Percentiles rank a stretch among this genome's conserved stretches.
phyloP scores from a whole-genome alignment of 345 rosid genomes.

The Gossypioides kirkii region DNA sequence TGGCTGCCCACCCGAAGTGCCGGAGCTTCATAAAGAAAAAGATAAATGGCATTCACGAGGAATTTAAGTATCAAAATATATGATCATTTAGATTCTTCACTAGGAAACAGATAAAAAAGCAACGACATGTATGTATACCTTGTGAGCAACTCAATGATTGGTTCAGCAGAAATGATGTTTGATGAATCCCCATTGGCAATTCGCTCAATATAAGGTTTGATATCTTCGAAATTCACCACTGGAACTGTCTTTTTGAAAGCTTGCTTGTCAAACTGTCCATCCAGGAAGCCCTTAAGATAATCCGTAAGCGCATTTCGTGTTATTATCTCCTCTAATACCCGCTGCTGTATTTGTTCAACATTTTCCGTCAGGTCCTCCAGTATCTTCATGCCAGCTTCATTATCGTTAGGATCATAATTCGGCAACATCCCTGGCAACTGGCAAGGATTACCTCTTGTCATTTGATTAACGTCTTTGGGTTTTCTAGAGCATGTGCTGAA shows the following conservation, averaged over 20 bases:
- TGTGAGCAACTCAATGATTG: constrained; percentile 84
- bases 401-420: constrained; percentile 64
- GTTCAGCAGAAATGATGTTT: constrained; percentile 59
- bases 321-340: constrained; percentile 55
- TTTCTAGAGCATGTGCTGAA: constrained; percentile 20
- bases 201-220: constrained; percentile 63
- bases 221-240: constrained; percentile 76
- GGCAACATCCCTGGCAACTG: constrained; percentile 46
- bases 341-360: constrained; percentile 50
- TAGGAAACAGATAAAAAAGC: neutral
- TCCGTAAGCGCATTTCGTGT: constrained; percentile 50
- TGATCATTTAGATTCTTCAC: neutral
- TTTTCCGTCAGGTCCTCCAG: constrained; percentile 69
- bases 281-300: constrained; percentile 53
- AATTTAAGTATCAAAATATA: neutral
- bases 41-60: neutral
- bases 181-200: constrained; percentile 73
- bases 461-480: constrained; percentile 16
- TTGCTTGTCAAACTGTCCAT: constrained; percentile 38
- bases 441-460: constrained; percentile 8
- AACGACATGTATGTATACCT: constrained; percentile 35
- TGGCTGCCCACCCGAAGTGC: constrained; percentile 89
- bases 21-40: constrained; percentile 56
- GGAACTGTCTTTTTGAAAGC: constrained; percentile 66
- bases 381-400: constrained; percentile 61